Percentiles rank a stretch among this genome's conserved stretches.
Evolutionary conservation across 2,329 filamentous ascomycete species (phyloP).

Genomic region (Lachnellula occidentalis): DNA sequence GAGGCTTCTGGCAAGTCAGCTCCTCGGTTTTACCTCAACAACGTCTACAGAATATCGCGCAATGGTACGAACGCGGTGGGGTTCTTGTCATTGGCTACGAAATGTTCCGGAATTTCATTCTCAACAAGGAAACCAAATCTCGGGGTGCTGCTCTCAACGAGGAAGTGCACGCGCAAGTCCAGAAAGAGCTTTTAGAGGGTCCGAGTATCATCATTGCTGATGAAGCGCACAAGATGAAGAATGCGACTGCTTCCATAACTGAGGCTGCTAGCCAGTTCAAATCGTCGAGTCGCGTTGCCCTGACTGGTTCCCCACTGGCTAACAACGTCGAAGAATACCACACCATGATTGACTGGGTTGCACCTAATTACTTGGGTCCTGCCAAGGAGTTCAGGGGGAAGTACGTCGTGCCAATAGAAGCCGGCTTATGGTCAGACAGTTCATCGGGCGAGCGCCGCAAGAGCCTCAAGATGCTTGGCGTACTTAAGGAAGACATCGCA

Average conservation of each 20-base stretch:
- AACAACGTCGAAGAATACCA: constrained; percentile 84
- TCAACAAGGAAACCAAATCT: constrained; percentile 30
- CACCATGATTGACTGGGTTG: constrained; percentile 83
- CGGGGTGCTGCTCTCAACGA: constrained; percentile 27
- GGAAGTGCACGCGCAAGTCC: constrained; percentile 36
- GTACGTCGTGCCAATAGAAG: constrained; percentile 69
- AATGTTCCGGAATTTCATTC: constrained; percentile 51
- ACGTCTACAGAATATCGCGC: constrained; percentile 42
- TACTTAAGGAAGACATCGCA: constrained; percentile 65
- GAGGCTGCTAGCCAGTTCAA: constrained; percentile 52
- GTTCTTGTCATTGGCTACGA: constrained; percentile 72
- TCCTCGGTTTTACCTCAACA: constrained; percentile 31
- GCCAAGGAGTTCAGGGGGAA: constrained; percentile 60
- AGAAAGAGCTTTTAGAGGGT: constrained; percentile 47
- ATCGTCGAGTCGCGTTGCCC: constrained; percentile 68
- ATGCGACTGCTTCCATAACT: constrained; percentile 48
- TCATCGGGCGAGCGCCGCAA: constrained; percentile 46
- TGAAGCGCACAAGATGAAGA: constrained; percentile 79
- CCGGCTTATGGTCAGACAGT: constrained; percentile 66
- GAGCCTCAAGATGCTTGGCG: constrained; percentile 61
- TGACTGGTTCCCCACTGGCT: constrained; percentile 81
- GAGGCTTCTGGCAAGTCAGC: constrained; percentile 51
- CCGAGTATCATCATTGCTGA: constrained; percentile 76
- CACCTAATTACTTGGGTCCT: constrained; percentile 70
- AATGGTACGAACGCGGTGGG: constrained; percentile 63